Percentiles rank a stretch among this genome's conserved stretches.
These are phyloP conservation scores for Malus hybrid DNA, from an alignment of 331 rosid species.

Conservation along the genomic window DNA sequence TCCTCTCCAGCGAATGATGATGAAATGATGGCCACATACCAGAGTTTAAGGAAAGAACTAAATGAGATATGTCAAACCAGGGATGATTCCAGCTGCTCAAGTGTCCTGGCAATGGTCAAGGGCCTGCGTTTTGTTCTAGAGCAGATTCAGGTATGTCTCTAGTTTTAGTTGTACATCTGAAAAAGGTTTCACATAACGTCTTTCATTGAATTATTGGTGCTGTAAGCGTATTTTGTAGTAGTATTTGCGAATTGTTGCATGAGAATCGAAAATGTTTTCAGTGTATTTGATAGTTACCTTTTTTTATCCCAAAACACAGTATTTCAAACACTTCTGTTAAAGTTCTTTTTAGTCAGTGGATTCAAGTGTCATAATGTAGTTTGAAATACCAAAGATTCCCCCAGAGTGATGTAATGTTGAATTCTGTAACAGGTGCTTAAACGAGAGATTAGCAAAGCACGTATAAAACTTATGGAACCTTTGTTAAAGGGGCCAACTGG, in stretches of 20 bases:
- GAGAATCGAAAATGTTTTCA: background rate
- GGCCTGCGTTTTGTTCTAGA: conserved; percentile 80
- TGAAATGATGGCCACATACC: conserved; percentile 47
- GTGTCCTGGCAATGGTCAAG: conserved; percentile 64
- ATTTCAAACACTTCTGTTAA: background rate
- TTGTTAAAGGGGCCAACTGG: conserved; percentile 85
- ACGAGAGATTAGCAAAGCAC: conserved; percentile 89
- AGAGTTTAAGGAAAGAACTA: conserved; percentile 53
- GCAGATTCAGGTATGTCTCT: conserved; percentile 70
- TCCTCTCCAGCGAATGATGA: conserved; percentile 75
- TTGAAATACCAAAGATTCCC: background rate
- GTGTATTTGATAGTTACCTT: too few relatives aligned
- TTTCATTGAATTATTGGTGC: background rate
- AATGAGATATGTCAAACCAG: conserved; percentile 47
- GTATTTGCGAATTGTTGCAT: background rate
- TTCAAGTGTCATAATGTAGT: too few relatives aligned
- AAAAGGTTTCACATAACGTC: background rate
- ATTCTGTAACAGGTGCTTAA: conserved; percentile 55
- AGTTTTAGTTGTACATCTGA: background rate
- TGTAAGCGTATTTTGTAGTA: background rate
- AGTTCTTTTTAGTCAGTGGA: background rate
- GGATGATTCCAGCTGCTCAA: conserved; percentile 42
- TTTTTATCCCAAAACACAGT: background rate
- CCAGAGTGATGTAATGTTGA: background rate
- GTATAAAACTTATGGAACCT: conserved; percentile 69